phyloP scores from a whole-genome alignment of 768 basidiomycete genomes.

The Pleurotus giganteus region DNA sequence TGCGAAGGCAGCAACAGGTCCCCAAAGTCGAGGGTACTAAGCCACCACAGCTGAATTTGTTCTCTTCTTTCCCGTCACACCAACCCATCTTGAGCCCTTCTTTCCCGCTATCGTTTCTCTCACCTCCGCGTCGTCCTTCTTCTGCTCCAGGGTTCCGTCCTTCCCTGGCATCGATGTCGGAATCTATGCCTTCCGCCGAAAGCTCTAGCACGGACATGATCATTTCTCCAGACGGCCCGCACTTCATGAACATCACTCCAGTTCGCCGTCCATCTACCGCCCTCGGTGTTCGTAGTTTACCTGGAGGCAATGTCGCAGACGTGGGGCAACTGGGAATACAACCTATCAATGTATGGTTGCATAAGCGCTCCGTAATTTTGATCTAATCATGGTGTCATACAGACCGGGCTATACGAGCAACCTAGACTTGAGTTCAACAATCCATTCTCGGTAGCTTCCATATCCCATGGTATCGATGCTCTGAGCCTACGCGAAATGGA shows the following conservation, averaged over 20 bases:
- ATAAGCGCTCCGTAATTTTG: neutral
- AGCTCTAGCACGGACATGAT: conserved; percentile 9
- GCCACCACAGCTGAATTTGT: neutral
- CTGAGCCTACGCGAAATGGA: neutral
- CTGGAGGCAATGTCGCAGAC: neutral
- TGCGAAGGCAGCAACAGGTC: neutral
- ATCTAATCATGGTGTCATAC: neutral
- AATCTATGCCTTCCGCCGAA: conserved; percentile 13
- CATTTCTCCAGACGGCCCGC: neutral
- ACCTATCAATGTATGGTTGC: conserved; percentile 26
- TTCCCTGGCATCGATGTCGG: conserved; percentile 15
- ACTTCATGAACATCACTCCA: neutral
- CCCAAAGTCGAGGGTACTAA: neutral
- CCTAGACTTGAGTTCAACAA: neutral
- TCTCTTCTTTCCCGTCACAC: neutral
- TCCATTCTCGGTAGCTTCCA: neutral
- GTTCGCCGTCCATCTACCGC: neutral
- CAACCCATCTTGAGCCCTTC: neutral
- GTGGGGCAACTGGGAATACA: neutral
- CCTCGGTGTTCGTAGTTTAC: neutral
- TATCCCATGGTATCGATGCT: neutral
- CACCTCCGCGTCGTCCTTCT: conserved; percentile 5
- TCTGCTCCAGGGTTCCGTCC: conserved; percentile 8
- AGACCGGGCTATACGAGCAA: neutral
- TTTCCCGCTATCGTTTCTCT: neutral